These are phyloP conservation scores for Cladosporium sp. DNA, from an alignment of 2,329 filamentous ascomycete genomes.

Conservation along the genomic window DNA sequence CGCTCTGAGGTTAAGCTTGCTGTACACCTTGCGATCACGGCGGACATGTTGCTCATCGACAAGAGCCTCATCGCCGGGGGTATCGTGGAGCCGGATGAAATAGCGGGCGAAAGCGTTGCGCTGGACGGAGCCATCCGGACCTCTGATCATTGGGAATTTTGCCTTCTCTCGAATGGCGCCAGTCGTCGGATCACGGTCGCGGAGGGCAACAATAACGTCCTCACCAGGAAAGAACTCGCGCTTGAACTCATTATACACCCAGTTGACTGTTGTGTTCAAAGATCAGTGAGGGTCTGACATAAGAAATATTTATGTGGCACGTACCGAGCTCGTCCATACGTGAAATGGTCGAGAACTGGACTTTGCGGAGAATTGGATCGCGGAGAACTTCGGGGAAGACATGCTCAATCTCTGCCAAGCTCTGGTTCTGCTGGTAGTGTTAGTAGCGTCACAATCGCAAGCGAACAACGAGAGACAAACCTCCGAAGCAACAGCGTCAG, in stretches of 20 bases:
- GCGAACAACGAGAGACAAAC: slow-evolving; percentile 25
- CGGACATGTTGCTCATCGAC: slow-evolving; percentile 79
- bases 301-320: slow-evolving; percentile 23
- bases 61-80: slow-evolving; percentile 68
- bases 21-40: slow-evolving; percentile 88
- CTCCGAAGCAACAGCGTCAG: slow-evolving; percentile 68
- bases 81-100: slow-evolving; percentile 70
- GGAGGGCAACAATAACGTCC: slow-evolving; percentile 70
- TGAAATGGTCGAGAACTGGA: slow-evolving; percentile 86
- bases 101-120: slow-evolving; percentile 73
- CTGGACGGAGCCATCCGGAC: slow-evolving; percentile 67
- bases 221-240: slow-evolving; percentile 90
- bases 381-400: slow-evolving; percentile 89
- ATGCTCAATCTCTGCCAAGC: slow-evolving; percentile 85
- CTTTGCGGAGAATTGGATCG: slow-evolving; percentile 82
- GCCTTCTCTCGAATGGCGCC: slow-evolving; percentile 84
- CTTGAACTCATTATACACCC: slow-evolving; percentile 69
- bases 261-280: slow-evolving; percentile 43
- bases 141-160: slow-evolving; percentile 61
- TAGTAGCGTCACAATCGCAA: slow-evolving; percentile 20
- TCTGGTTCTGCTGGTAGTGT: slow-evolving; percentile 48
- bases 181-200: slow-evolving; percentile 62
- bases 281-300: too few species aligned
- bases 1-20: slow-evolving; percentile 87
- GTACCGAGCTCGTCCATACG: slow-evolving; percentile 79